Conservation (phyloP, 768 basidiomycete genomes). For the Lepiota subincarnata region DNA sequence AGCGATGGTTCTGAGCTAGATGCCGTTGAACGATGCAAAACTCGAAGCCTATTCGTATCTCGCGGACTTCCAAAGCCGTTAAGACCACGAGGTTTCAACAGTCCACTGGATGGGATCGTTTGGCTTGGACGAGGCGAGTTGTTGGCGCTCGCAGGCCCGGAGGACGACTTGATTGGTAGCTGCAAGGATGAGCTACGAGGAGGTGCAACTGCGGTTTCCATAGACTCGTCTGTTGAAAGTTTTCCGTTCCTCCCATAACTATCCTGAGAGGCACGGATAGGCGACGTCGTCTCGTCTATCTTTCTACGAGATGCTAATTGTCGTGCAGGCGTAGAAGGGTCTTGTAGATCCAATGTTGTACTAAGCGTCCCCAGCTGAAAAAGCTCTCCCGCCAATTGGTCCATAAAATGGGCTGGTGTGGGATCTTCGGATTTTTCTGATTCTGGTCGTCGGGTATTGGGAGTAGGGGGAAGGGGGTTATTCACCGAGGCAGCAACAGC, state of each 20-base stretch:
- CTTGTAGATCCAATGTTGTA: conserved; percentile 55
- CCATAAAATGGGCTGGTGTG: conserved; percentile 58
- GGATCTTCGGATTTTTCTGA: conserved; percentile 29
- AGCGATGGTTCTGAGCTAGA: conserved; percentile 85
- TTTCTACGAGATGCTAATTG: conserved; percentile 34
- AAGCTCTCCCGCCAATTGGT: conserved; percentile 71
- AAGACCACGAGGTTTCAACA: conserved; percentile 40
- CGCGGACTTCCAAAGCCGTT: conserved; percentile 16
- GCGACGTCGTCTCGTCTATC: conserved; percentile 26
- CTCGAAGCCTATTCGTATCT: conserved; percentile 43
- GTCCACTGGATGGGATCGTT: conserved; percentile 35
- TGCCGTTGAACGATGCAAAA: conserved; percentile 68
- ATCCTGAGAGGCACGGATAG: conserved; percentile 19
- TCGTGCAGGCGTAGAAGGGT: conserved; percentile 58
- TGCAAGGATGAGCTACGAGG: conserved; percentile 50
- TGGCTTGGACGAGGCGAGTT: conserved; percentile 23
- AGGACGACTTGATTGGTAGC: conserved; percentile 27
- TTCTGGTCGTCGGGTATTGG: conserved; percentile 14
- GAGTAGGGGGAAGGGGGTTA: conserved; percentile 32
- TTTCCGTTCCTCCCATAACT: conserved; percentile 13
- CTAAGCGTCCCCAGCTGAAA: conserved; percentile 55
- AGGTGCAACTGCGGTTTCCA: conserved; percentile 35
- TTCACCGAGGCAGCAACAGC: conserved; percentile 31
- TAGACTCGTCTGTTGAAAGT: conserved; percentile 17
- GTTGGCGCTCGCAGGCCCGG: conserved; percentile 22